Conservation (phyloP, 148 eudicot species). For the Rhododendron mucronatum region DNA sequence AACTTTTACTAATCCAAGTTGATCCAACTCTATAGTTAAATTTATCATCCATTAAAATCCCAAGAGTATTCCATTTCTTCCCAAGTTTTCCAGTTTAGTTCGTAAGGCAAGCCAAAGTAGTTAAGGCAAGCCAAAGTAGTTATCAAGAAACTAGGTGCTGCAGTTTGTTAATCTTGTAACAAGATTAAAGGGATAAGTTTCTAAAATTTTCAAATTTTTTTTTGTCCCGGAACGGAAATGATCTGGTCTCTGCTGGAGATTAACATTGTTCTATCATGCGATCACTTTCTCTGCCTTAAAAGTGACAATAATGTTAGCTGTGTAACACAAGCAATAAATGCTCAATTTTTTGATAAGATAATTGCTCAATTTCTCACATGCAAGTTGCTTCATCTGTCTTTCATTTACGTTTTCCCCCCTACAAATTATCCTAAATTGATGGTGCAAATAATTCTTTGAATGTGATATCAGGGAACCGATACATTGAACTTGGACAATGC, state of each 20-base stretch:
- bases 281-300: not conserved
- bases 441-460: not conserved
- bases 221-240: not conserved
- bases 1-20: not conserved
- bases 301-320: not conserved
- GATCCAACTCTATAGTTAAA: not conserved
- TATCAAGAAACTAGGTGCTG: not conserved
- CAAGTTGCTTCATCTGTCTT: not conserved
- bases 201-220: not conserved
- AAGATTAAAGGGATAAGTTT: not conserved
- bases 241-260: not conserved
- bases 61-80: not conserved
- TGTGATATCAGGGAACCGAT: conserved; percentile 57
- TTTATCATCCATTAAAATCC: not conserved
- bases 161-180: not conserved
- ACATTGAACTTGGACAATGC: conserved; percentile 56
- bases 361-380: not conserved
- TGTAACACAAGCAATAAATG: not conserved
- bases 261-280: not conserved
- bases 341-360: not conserved
- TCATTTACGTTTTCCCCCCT: not conserved
- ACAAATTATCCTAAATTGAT: not conserved
- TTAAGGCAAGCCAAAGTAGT: not conserved
- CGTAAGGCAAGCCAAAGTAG: not conserved
- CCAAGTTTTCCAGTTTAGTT: not conserved